Conservation (phyloP, 495 filamentous ascomycete species). For the Podospora bellae-mahoneyi region DNA sequence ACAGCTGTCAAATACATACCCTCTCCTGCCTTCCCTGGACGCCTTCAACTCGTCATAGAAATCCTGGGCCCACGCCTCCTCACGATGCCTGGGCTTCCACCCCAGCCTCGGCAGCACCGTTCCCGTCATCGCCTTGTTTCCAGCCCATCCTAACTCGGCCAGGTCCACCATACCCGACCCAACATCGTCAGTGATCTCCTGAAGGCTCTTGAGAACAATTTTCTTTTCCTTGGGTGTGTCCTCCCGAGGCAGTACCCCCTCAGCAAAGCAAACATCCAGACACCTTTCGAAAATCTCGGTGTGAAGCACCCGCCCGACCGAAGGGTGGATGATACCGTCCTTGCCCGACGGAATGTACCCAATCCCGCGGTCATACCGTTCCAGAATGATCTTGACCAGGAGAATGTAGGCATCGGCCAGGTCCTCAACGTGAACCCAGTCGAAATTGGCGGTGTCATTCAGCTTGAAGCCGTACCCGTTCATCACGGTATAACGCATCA, state of each 20-base stretch:
- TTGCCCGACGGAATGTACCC: slow-evolving; percentile 4
- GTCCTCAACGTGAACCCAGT: slow-evolving; percentile 15
- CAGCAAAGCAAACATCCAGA: slow-evolving; percentile 1
- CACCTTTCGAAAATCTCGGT: slow-evolving; percentile 11
- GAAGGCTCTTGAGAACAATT: background rate
- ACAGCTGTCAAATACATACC: slow-evolving; percentile 6
- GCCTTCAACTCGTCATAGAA: slow-evolving; percentile 10
- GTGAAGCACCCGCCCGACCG: slow-evolving; percentile 3
- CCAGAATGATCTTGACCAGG: slow-evolving; percentile 6
- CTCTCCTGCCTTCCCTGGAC: slow-evolving; percentile 2
- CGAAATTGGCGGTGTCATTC: slow-evolving; percentile 11
- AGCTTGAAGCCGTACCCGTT: slow-evolving; percentile 68
- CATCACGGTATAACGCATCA: slow-evolving; percentile 52
- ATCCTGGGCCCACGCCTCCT: slow-evolving; percentile 10
- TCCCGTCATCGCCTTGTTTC: slow-evolving; percentile 13
- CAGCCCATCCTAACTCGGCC: slow-evolving; percentile 12
- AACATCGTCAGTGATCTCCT: slow-evolving; percentile 13
- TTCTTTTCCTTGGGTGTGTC: background rate
- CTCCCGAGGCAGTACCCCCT: slow-evolving; percentile 8
- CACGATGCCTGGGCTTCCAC: slow-evolving; percentile 5
- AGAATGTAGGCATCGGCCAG: slow-evolving; percentile 10
- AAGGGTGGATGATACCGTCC: slow-evolving; percentile 4
- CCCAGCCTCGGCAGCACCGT: slow-evolving; percentile 11
- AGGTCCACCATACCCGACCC: slow-evolving; percentile 6
- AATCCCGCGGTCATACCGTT: slow-evolving; percentile 1